Evolutionary conservation across 23 red algal genomes (phyloP), one percentile per base, ranked within the genome.

Genomic region (Cyanidioschyzon merolae): DNA sequence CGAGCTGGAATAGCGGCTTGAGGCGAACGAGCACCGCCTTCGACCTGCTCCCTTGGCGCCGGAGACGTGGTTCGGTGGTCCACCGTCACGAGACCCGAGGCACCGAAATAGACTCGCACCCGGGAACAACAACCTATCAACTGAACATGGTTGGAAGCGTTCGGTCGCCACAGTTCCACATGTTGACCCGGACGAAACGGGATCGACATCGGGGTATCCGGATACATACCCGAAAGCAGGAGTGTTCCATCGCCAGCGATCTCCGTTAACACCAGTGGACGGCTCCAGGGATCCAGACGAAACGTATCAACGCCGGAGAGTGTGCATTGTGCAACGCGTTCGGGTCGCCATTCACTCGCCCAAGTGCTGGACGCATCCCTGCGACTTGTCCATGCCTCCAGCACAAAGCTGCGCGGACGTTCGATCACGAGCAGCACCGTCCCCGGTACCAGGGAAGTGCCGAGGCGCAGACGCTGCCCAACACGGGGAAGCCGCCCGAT

Each of bases 181-280:
- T 71, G 21, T 71, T 71, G 63, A 27, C 63, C 63, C 7, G 63
- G 63, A 27, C 29, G 63, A 35, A 71, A 71, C 16, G 63, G 63
- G 21, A 15, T 54, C 45, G 45, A 54, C 12, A 15, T 21, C 12
- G 45, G 45, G 12, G 45, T 21, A 21, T 54, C 45, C 45, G 45
- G 12, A 54, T 54, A 54, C 45, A 54, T 54, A 7, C 45, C 45
- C 45, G 45, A 54, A 21, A 54, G 45, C 12, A 15, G 7, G 12
- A 54, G 7, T 15, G 45, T 15, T 7, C 21, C 45, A 21, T 7
- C 12, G 7, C 12, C 12, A 15, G 45, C 7, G 45, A 54, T 21
- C 7, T 21, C 45, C 45, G 21, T 21, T 21, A 54, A 21, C 21
- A 54, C 45, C 21, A 21, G 45, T 15, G 45, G 45, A 54, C 45